Evolutionary conservation across 2,329 filamentous ascomycete genomes (phyloP).

Genomic region (Diplodia corticola): DNA sequence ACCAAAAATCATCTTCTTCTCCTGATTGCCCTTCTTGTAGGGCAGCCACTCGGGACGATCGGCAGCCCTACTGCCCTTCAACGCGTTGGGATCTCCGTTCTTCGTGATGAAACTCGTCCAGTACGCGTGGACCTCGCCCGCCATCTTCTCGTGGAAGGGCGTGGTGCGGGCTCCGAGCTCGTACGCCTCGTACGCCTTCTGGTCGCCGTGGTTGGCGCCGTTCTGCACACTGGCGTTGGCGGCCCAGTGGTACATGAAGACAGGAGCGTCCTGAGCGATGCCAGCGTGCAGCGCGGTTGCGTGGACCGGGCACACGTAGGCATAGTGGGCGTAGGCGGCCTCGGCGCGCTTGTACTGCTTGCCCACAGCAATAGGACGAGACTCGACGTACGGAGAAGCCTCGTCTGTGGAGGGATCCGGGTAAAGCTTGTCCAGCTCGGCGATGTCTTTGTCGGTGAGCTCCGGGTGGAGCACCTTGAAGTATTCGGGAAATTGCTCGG

Average conservation of each 20-base stretch:
- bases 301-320: conserved; percentile 64
- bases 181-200: conserved; percentile 38
- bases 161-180: conserved; percentile 31
- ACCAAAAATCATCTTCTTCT: conserved; percentile 56
- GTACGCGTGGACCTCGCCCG: conserved; percentile 35
- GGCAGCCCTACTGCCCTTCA: conserved; percentile 28
- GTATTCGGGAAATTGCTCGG: conserved; percentile 59
- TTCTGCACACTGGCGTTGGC: conserved; percentile 44
- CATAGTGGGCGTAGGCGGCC: conserved; percentile 64
- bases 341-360: conserved; percentile 59
- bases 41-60: conserved; percentile 30
- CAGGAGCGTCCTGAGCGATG: conserved; percentile 35
- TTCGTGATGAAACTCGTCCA: conserved; percentile 35
- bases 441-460: conserved; percentile 54
- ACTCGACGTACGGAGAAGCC: conserved; percentile 45
- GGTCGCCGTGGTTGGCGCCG: conserved; percentile 39
- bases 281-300: conserved; percentile 55
- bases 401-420: conserved; percentile 55
- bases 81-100: conserved; percentile 34
- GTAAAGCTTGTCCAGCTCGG: conserved; percentile 60
- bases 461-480: conserved; percentile 63
- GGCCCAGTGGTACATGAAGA: conserved; percentile 63
- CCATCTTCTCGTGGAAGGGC: conserved; percentile 33
- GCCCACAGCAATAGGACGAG: conserved; percentile 45
- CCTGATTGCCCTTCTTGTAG: conserved; percentile 25